A percentile compares a stretch with the other conserved stretches of the same genome.
Evolutionary conservation across 1,284 basidiomycete genomes (phyloP).

Genomic region (Vanrija pseudolonga): DNA sequence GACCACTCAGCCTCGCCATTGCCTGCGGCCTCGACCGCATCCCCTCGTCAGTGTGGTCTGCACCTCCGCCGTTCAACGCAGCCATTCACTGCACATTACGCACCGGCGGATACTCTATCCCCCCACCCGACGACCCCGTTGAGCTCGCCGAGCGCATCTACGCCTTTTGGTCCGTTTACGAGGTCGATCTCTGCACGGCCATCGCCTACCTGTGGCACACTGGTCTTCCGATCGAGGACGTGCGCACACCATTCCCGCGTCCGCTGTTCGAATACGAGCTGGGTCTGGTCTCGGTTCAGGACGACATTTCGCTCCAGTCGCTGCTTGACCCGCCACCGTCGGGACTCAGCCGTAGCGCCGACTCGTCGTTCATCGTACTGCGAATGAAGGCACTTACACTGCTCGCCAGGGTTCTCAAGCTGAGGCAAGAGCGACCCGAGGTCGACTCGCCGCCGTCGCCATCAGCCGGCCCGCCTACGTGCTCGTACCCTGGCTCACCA

Average conservation of each 20-base stretch:
- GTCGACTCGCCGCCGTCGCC: background rate
- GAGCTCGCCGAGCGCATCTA: constrained; percentile 33
- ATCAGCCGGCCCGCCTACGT: background rate
- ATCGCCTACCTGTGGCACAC: constrained; percentile 34
- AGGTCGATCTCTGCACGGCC: constrained; percentile 29
- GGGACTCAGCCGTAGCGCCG: background rate
- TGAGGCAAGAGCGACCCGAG: constrained; percentile 21
- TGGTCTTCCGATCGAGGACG: constrained; percentile 24
- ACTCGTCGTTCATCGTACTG: constrained; percentile 19
- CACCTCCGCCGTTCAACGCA: constrained; percentile 17
- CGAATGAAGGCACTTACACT: constrained; percentile 27
- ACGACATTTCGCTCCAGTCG: constrained; percentile 20
- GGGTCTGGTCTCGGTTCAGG: constrained; percentile 19
- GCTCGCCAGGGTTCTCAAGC: constrained; percentile 15
- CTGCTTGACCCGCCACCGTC: constrained; percentile 9
- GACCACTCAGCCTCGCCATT: constrained; percentile 18
- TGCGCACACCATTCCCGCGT: constrained; percentile 32
- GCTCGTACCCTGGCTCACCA: constrained; percentile 15
- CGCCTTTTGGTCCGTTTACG: constrained; percentile 36
- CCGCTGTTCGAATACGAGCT: constrained; percentile 28
- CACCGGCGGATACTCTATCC: constrained; percentile 19
- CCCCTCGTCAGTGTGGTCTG: constrained; percentile 18
- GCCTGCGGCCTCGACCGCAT: constrained; percentile 28
- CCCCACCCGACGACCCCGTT: constrained; percentile 16
- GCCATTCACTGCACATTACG: constrained; percentile 21